Evolutionary conservation across 1,139 yeast genomes (phyloP).

Genomic region (Nakaseomyces nivariensis): DNA sequence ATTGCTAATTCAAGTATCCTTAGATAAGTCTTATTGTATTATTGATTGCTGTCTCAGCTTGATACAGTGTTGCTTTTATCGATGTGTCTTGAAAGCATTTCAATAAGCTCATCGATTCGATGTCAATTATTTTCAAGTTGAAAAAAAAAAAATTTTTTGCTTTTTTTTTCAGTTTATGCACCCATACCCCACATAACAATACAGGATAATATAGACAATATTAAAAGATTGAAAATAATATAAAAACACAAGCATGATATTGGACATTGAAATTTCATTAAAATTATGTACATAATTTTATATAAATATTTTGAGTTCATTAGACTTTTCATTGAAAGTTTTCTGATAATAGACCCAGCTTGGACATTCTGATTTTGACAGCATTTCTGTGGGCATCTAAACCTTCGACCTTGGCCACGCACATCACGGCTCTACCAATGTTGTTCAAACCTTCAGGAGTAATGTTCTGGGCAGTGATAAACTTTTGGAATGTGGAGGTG

Average conservation of each 20-base stretch:
- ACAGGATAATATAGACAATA: background rate
- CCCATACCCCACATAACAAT: background rate
- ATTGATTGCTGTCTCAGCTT: background rate
- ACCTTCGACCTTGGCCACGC: constrained; percentile 94
- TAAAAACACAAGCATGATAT: no score
- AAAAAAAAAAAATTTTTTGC: background rate
- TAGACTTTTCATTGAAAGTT: constrained; percentile 19
- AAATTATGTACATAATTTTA: background rate
- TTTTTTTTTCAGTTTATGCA: background rate
- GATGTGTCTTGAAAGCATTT: background rate
- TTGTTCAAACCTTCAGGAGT: constrained; percentile 73
- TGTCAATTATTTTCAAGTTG: background rate
- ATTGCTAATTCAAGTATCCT: background rate
- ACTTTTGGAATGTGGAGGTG: constrained; percentile 90
- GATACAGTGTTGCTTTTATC: no score
- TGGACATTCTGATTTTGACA: constrained; percentile 83
- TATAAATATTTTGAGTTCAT: background rate
- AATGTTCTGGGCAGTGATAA: constrained; percentile 86
- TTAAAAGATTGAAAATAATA: no score
- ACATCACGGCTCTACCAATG: constrained; percentile 93
- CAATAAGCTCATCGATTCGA: constrained; percentile 1
- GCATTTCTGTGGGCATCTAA: constrained; percentile 96
- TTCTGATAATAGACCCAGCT: constrained; percentile 42
- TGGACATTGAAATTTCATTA: no score
- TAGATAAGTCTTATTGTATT: background rate